These are phyloP conservation scores for Rhytidiadelphus loreus DNA, from an alignment of 225 moss, liverwort and hornwort genomes.

Conservation along the genomic window DNA sequence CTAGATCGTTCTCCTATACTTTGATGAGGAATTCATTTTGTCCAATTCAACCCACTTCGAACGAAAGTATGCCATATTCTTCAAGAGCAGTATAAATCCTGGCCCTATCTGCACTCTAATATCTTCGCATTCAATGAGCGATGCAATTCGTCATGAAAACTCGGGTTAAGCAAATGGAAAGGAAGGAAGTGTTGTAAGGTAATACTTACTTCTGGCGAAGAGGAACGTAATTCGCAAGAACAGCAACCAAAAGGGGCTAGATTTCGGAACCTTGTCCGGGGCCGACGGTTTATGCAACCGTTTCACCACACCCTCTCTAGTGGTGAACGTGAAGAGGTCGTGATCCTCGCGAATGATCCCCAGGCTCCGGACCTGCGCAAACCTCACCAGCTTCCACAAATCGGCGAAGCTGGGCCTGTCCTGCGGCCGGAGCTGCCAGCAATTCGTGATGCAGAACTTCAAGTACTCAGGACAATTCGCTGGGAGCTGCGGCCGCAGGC, in stretches of 20 bases:
- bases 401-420: not conserved
- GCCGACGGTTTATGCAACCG: not conserved
- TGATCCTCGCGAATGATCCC: constrained; percentile 6
- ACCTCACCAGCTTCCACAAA: constrained; percentile 5
- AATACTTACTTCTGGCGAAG: not conserved
- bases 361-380: constrained; percentile 18
- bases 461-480: constrained; percentile 9
- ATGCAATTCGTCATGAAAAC: not conserved
- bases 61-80: not conserved
- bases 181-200: too few species aligned
- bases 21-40: not conserved
- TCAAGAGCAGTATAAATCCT: not conserved
- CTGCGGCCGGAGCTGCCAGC: not conserved
- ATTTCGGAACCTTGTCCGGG: not conserved
- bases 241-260: not conserved
- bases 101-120: not conserved
- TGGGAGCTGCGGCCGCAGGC: constrained; percentile 7
- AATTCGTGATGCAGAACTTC: not conserved
- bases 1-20: too few species aligned
- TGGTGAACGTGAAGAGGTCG: not conserved
- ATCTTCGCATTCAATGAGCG: not conserved
- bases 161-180: too few species aligned
- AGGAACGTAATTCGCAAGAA: not conserved
- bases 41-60: not conserved
- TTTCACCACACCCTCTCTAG: not conserved